Base-by-base conservation (phyloP, 805 yeast genomes). In the Yarrowia deformans region DNA sequence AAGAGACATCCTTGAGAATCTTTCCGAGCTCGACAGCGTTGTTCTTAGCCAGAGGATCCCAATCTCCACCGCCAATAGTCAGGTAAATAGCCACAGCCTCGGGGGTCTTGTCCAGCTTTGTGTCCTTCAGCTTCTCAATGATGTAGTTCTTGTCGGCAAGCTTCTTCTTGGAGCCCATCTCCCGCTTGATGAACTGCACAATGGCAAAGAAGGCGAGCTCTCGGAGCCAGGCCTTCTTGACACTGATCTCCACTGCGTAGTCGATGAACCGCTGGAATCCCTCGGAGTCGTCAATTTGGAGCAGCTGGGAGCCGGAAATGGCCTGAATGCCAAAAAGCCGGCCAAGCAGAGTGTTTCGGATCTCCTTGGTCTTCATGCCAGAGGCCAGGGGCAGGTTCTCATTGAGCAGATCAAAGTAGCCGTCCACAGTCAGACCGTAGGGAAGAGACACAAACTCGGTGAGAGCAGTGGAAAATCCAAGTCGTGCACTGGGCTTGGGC, bases 401-500 rank as follows among this genome's bases (percentile, higher is more conserved):
- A 45, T 75, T 77, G 54, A 82, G 74, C 70, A 79, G 75, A 2
- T 73, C 73, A 42, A 84, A 72, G 75, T 84, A 76, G 71, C 81
- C 72, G 42, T 80, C 72, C 55, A 83, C 70, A 67, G 84, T 74
- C 72, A 87, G 74, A 19, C 61, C 61, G 16, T 52, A 66, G 12
- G 68, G 68, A 32, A 54, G 43, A 43, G 61, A 35, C 54, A 79
- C 70, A 12, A 79, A 71, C 77, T 94, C 98, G 0, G 93, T 86
- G 54, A 94, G 79, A 55, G 97, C 94, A 84, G 91, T 85, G 1
- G 97, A 90, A 75, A 89, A 94, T 5, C 98, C 98, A 37, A 91
- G 79, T 69, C 98, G 82, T 0, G 97, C 95, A 60, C 92, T 84
- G 32, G 90, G 96, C 74, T 95, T 85, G 16, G 93, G 84, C 7